Evolutionary conservation across 768 basidiomycete species (phyloP), one percentile per base, ranked within the genome.

Genomic region (Rhizopogon rudus): DNA sequence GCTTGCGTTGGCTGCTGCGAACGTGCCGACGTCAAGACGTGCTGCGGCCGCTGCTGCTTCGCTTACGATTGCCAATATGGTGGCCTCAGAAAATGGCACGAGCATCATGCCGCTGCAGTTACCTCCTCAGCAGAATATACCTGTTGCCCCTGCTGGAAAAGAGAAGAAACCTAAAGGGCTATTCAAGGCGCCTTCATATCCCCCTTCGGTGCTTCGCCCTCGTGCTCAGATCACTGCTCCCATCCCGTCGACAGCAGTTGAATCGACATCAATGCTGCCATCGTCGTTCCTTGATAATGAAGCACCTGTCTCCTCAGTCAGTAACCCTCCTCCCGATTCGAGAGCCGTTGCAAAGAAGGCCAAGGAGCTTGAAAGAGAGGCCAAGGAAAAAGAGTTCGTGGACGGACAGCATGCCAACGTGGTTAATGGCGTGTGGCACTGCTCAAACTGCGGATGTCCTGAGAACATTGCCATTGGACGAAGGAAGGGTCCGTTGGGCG

Each of bases 401-500:
- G 87, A 92, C 62, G 87, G 89, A 7, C 88, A 91, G 65, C 90
- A 90, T 63, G 78, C 86, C 40, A 90, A 92, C 66, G 77, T 82
- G 62, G 87, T 93, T 65, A 76, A 93, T 60, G 92, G 91, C 1
- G 78, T 90, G 4, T 97, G 94, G 94, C 91, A 93, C 72, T 98
- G 94, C 66, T 93, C 91, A 17, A 96, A 93, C 65, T 97, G 92
- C 63, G 94, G 94, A 5, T 90, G 90, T 66, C 94, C 94, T 0
- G 93, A 92, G 65, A 83, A 74, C 61, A 85, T 96, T 55, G 91
- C 92, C 3, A 75, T 93, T 42, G 93, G 93, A 2, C 75, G 91
- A 57, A 78, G 93, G 61, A 95, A 95, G 63, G 93, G 95, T 1
- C 93, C 92, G 1, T 74, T 93, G 45, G 94, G 94, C 7, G 86